Evolutionary conservation across 257 asterid species (phyloP), one percentile per base, ranked within the genome.

Genomic region (Solanum rostratum): DNA sequence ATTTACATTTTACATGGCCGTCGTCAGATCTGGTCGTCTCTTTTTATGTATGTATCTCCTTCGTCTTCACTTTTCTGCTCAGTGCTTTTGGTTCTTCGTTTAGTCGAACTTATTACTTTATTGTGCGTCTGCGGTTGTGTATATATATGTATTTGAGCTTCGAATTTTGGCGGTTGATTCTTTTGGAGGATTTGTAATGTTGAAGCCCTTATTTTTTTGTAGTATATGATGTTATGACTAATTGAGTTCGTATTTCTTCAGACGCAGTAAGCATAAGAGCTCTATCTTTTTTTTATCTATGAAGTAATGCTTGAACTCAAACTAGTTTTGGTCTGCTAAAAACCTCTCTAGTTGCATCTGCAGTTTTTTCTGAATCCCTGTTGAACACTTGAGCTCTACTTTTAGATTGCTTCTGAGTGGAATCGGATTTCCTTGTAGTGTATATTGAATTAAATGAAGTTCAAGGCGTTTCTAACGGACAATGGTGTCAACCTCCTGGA

Each of bases 401-500:
- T 33, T 5, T 81, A 14, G 39, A 66, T 65, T 52, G 14, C 18
- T 82, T 62, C 46, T 10, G 20, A 18, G 33, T 6, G 76, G 59
- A 65, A 62, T 45, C 30, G 14, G 8, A 19, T 33, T 82, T 46
- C 22, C 57, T 62, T 62, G 63, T 52, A 82, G 63, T 45, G 79
- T 8, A 43, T 19, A 12, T 68, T 50, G 81, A 52, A 68, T 53
- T n/a, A 55, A 29, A 95, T 95, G 99, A 96, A 93, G 86, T 95
- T 93, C 91, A 93, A 94, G 88, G 99, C 99, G 0, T 92, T 88
- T 86, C 88, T 96, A 12, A 91, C 97, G 0, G 98, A 95, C 85
- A 89, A 90, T 33, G 99, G 99, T 68, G 91, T 95, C 57, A 89
- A 86, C 84, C 95, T 96, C 33, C 85, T 96, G n/a, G 98, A 95